phyloP scores from a whole-genome alignment of 768 basidiomycete genomes.

The Sistotremastrum suecicum region DNA sequence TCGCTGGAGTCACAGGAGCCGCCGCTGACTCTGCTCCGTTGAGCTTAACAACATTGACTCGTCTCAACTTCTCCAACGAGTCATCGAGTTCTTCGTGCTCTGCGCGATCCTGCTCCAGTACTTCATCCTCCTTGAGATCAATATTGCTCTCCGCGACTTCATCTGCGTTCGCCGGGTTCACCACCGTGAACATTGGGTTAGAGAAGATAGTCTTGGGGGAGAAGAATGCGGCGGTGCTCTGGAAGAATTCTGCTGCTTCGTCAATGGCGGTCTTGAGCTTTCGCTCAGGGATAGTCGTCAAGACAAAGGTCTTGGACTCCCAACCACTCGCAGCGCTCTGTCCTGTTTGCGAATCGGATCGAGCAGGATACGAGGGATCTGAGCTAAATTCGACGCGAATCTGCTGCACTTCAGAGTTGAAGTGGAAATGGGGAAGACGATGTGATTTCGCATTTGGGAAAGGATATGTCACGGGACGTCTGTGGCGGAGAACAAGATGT shows the following conservation, averaged over 20 bases:
- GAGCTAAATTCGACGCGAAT: slow-evolving; percentile 44
- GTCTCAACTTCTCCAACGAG: slow-evolving; percentile 39
- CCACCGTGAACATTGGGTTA: slow-evolving; percentile 13
- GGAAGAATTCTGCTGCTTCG: slow-evolving; percentile 51
- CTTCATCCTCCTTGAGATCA: slow-evolving; percentile 64
- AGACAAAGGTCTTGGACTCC: slow-evolving; percentile 43
- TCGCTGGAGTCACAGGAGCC: too few species aligned
- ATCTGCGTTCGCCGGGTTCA: slow-evolving; percentile 40
- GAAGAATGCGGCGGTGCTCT: slow-evolving; percentile 35
- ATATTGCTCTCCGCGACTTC: slow-evolving; percentile 54
- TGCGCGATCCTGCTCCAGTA: slow-evolving; percentile 62
- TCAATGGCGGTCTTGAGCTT: slow-evolving; percentile 58
- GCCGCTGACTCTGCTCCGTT: too few species aligned
- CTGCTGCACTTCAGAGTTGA: slow-evolving; percentile 36
- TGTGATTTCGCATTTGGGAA: slow-evolving; percentile 72
- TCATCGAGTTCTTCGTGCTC: slow-evolving; percentile 75
- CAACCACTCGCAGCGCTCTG: slow-evolving; percentile 29
- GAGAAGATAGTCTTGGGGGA: slow-evolving; percentile 42
- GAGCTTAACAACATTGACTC: slow-evolving; percentile 32
- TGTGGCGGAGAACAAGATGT: slow-evolving; percentile 56
- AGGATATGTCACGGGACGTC: slow-evolving; percentile 60
- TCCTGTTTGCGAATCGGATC: slow-evolving; percentile 8
- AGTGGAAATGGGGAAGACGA: slow-evolving; percentile 58
- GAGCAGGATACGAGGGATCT: slow-evolving; percentile 49
- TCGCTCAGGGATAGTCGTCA: slow-evolving; percentile 52